Conservation (phyloP, 495 filamentous ascomycete species). For the Pseudomonodictys pantanalensis region DNA sequence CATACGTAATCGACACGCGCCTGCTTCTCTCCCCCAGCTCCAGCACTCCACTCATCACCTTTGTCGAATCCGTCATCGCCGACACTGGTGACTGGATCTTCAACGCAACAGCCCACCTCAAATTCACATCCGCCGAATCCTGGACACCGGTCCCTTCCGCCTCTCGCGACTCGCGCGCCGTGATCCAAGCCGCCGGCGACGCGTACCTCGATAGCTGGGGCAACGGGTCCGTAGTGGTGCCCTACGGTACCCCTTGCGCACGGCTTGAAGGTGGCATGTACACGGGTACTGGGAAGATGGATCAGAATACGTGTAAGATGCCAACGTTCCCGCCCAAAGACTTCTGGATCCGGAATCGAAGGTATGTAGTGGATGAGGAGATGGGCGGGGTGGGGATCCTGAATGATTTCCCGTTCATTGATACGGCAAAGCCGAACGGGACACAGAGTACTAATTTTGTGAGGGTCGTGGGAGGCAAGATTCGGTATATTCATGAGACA, state of each 20-base stretch:
- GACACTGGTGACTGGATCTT: slow-evolving; percentile 29
- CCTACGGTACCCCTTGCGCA: slow-evolving; percentile 49
- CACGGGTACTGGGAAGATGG: slow-evolving; percentile 8
- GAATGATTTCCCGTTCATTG: slow-evolving; percentile 30
- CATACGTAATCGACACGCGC: slow-evolving; percentile 25
- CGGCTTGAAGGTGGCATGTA: slow-evolving; percentile 47
- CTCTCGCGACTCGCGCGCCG: slow-evolving; percentile 20
- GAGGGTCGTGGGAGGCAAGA: slow-evolving; percentile 27
- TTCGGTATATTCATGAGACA: slow-evolving; percentile 31
- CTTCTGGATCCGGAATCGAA: slow-evolving; percentile 38
- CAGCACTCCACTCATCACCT: too few relatives aligned
- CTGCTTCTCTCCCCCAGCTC: slow-evolving; percentile 16
- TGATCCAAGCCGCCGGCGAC: slow-evolving; percentile 29
- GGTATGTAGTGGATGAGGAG: slow-evolving; percentile 30
- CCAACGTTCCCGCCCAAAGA: slow-evolving; percentile 27
- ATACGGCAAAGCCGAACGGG: slow-evolving; percentile 22
- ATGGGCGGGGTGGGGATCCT: slow-evolving; percentile 28
- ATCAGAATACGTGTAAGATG: slow-evolving; percentile 21
- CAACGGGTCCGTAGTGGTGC: slow-evolving; percentile 44
- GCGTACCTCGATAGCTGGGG: slow-evolving; percentile 39
- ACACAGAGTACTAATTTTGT: slow-evolving; percentile 20
- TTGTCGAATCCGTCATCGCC: slow-evolving; percentile 22
- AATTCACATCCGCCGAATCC: slow-evolving; percentile 10
- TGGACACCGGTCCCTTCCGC: slow-evolving; percentile 24
- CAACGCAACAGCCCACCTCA: slow-evolving; percentile 18